Percentiles rank a stretch among this genome's conserved stretches.
Evolutionary conservation across 345 rosid genomes (phyloP).

Genomic region (Salix exigua): DNA sequence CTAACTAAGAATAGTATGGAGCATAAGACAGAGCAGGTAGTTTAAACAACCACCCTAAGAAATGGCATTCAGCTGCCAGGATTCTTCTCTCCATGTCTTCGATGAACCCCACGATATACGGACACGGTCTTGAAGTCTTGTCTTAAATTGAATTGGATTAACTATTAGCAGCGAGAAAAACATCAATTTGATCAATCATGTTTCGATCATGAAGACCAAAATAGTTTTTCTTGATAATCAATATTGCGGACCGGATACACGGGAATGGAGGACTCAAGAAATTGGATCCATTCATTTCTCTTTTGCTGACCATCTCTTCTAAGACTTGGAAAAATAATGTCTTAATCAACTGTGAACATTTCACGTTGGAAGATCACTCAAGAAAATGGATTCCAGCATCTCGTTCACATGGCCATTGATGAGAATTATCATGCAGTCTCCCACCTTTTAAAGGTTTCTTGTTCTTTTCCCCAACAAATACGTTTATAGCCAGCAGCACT

Average conservation of each 20-base stretch:
- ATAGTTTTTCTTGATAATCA: not conserved
- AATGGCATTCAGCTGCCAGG: too few relatives aligned
- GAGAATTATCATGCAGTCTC: not conserved
- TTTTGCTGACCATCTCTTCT: not conserved
- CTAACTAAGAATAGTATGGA: not conserved
- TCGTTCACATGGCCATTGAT: too few relatives aligned
- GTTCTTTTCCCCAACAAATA: not conserved
- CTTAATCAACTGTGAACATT: too few relatives aligned
- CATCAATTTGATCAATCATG: not conserved
- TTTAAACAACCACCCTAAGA: too few relatives aligned
- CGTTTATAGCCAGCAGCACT: not conserved
- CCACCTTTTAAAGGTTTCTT: not conserved
- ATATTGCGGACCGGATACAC: not conserved
- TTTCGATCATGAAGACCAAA: not conserved
- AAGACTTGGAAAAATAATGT: not conserved
- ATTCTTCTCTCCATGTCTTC: too few relatives aligned
- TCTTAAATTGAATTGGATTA: not conserved
- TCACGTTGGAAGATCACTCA: not conserved
- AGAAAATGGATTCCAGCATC: not conserved
- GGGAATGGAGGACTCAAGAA: not conserved
- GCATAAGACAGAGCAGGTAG: too few relatives aligned
- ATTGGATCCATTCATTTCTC: not conserved
- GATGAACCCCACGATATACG: not conserved
- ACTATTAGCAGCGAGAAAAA: not conserved
- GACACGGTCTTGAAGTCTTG: not conserved